Base-by-base conservation (phyloP, 2,329 filamentous ascomycete genomes). In the Tolypocladium ovalisporum region DNA sequence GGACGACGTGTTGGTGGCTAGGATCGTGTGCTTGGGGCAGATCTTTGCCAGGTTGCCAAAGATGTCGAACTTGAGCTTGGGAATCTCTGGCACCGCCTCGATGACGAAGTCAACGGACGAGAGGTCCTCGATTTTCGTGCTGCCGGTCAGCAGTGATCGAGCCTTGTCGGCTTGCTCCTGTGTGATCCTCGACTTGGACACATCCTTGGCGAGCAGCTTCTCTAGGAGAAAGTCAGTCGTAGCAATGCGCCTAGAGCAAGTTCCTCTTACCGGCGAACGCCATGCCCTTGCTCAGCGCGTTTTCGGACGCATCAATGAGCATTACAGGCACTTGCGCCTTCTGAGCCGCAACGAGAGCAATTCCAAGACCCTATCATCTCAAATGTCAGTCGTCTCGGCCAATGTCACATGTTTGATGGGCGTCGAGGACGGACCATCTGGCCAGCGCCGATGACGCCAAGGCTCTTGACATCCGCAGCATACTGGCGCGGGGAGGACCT, bases 1-100 rank as follows among this genome's bases (percentile, higher is more conserved):
- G 60, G 91, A 96, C n/a, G 91, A 96, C 8, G 94, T 99, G 77
- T 99, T 99, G 61, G 94, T 99, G 6, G 94, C 93, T 39, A 99
- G 83, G 65, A 99, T 89, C 59, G 94, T 85, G 69, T 97, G 90
- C 55, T 86, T 78, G 13, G 90, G 86, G 64, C 89, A 92, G 64
- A 96, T 85, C 65, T 88, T 76, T 8, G 92, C 91, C 13, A 99
- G 81, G 67, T 87, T 81, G 62, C 83, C 77, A 75, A 99, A 99
- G 63, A 99, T 95, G 62, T 86, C 84, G 63, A 86, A 85, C 75
- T 99, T 99, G 62, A 99, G 82, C 55, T 86, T 79, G 44, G 89
- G 86, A 57, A 96, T 93, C 77, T 97, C 92, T 39, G 94, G 94
- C 10, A 99, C 91, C 19, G 94, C 94, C 77, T 99, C 94, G 68